Evolutionary conservation across 805 yeast genomes (phyloP).

Genomic region (Ogataea methylovora): DNA sequence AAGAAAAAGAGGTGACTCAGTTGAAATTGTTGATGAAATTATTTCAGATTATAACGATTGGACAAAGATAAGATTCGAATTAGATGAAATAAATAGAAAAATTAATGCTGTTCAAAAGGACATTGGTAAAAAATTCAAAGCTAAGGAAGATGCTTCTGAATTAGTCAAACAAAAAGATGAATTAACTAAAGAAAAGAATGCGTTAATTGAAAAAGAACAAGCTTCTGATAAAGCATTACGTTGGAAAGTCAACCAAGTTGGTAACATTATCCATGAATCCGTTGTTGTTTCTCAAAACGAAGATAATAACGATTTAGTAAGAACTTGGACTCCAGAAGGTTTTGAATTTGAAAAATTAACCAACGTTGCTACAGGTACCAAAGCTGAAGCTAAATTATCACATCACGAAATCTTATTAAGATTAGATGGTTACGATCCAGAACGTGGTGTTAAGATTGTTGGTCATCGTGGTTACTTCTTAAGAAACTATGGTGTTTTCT

Average conservation of each 20-base stretch:
- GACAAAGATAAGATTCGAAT: slow-evolving; percentile 83
- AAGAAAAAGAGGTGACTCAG: slow-evolving; percentile 88
- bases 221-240: slow-evolving; percentile 71
- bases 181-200: slow-evolving; percentile 62
- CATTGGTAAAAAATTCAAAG: slow-evolving; percentile 87
- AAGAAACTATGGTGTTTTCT: slow-evolving; percentile 91
- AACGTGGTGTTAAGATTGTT: slow-evolving; percentile 94
- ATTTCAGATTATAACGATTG: slow-evolving; percentile 86
- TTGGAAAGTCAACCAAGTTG: slow-evolving; percentile 79
- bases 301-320: slow-evolving; percentile 82
- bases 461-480: slow-evolving; percentile 99
- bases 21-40: slow-evolving; percentile 93
- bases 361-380: slow-evolving; percentile 68
- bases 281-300: slow-evolving; percentile 86
- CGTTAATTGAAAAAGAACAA: slow-evolving; percentile 59
- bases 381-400: slow-evolving; percentile 69
- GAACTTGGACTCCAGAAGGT: slow-evolving; percentile 81
- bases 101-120: slow-evolving; percentile 88
- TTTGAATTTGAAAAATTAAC: slow-evolving; percentile 41
- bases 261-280: slow-evolving; percentile 89
- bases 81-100: slow-evolving; percentile 85
- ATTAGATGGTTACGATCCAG: slow-evolving; percentile 97
- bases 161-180: slow-evolving; percentile 75
- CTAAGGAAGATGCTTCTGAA: slow-evolving; percentile 89
- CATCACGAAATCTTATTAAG: slow-evolving; percentile 94